Evolutionary conservation across 2,329 filamentous ascomycete species (phyloP).

Genomic region (Grosmannia huntii): DNA sequence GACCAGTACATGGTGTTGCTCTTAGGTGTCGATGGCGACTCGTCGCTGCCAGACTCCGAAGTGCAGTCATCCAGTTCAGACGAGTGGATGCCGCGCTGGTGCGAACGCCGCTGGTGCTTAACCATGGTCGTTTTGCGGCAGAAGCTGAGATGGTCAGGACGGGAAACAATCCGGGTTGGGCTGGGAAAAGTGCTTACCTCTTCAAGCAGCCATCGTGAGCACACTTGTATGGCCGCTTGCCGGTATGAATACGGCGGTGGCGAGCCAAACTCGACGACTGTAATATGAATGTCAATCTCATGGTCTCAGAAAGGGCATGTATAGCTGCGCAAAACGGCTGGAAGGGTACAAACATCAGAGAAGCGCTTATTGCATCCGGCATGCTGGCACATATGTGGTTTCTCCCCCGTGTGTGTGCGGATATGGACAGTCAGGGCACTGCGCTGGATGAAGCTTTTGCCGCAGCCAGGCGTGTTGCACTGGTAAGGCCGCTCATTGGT

Average conservation of each 20-base stretch:
- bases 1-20: constrained; percentile 40
- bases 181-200: constrained; percentile 29
- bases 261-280: constrained; percentile 54
- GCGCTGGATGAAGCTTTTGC: constrained; percentile 59
- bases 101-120: constrained; percentile 50
- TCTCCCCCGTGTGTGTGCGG: constrained; percentile 73
- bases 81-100: constrained; percentile 44
- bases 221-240: constrained; percentile 54
- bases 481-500: constrained; percentile 58
- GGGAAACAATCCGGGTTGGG: neutral
- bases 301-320: too few relatives aligned
- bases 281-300: constrained; percentile 18
- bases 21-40: constrained; percentile 46
- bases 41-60: constrained; percentile 44
- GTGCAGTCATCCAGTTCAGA: constrained; percentile 43
- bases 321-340: too few relatives aligned
- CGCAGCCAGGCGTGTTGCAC: constrained; percentile 46
- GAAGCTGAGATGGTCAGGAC: constrained; percentile 34
- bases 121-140: constrained; percentile 62
- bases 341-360: constrained; percentile 44
- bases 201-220: constrained; percentile 48
- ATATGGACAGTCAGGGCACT: constrained; percentile 60
- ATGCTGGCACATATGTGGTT: constrained; percentile 56
- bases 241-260: constrained; percentile 53
- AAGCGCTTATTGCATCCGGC: constrained; percentile 55